Percentiles rank a stretch among this genome's conserved stretches.
phyloP scores from a whole-genome alignment of 2,329 filamentous ascomycete genomes.

The Leptographium galeiforme region DNA sequence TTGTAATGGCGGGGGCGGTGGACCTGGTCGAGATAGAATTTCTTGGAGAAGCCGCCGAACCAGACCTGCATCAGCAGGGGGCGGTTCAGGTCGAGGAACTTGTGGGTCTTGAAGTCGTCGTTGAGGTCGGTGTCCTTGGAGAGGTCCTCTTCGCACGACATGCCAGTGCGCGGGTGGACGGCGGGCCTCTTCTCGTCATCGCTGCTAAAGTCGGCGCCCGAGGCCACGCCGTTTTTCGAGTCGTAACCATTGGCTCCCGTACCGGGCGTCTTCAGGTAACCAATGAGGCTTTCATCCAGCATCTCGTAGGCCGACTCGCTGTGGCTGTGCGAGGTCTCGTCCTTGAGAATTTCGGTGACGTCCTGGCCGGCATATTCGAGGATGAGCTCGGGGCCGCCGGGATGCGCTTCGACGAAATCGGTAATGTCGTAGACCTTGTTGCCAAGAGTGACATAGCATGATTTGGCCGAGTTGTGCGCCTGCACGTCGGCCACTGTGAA shows the following conservation, averaged over 20 bases:
- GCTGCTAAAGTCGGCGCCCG: constrained; percentile 7
- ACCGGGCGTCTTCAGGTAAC: constrained; percentile 57
- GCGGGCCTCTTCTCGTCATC: constrained; percentile 14
- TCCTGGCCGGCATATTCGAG: constrained; percentile 86
- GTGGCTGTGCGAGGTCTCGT: constrained; percentile 71
- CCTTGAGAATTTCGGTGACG: constrained; percentile 66
- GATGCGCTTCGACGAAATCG: constrained; percentile 78
- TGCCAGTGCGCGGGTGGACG: constrained; percentile 59
- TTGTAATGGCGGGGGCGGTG: constrained; percentile 93
- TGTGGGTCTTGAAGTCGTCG: constrained; percentile 75
- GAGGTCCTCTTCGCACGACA: constrained; percentile 80
- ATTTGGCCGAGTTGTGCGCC: constrained; percentile 63
- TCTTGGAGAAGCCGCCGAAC: constrained; percentile 75
- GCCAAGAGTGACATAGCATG: constrained; percentile 87
- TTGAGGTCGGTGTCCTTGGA: constrained; percentile 67
- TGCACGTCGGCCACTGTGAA: constrained; percentile 71
- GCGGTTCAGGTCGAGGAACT: constrained; percentile 79
- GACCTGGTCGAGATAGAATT: constrained; percentile 95
- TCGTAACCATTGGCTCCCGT: constrained; percentile 29
- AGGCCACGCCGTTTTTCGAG: constrained; percentile 14
- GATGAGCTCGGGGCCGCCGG: constrained; percentile 78
- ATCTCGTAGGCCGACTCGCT: constrained; percentile 93
- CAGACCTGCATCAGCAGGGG: constrained; percentile 83
- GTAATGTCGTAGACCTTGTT: constrained; percentile 92
- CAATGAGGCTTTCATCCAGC: constrained; percentile 73